Percentiles rank a stretch among this genome's conserved stretches.
Conservation (phyloP, 345 rosid genomes). For the Brassica carinata region DNA sequence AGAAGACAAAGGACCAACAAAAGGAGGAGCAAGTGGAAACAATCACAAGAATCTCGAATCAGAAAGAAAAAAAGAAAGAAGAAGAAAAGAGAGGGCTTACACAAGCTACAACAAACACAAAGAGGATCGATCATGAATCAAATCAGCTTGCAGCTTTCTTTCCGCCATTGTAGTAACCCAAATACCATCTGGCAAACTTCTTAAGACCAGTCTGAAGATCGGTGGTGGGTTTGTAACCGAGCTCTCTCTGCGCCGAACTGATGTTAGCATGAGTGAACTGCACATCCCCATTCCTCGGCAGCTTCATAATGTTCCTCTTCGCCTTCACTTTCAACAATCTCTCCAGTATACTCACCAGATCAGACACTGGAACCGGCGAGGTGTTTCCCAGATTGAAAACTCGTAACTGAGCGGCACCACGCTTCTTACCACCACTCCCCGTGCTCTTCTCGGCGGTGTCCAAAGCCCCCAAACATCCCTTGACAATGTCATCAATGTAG, state of each 20-base stretch:
- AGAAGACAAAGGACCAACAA: slow-evolving; percentile 22
- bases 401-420: slow-evolving; percentile 74
- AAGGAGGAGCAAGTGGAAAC: slow-evolving; percentile 31
- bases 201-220: slow-evolving; percentile 82
- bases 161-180: slow-evolving; percentile 64
- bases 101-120: slow-evolving; percentile 20
- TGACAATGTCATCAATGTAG: slow-evolving; percentile 86
- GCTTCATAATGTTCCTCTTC: slow-evolving; percentile 69
- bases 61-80: background rate
- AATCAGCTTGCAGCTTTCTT: slow-evolving; percentile 39
- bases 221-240: slow-evolving; percentile 79
- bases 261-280: slow-evolving; percentile 91
- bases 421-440: slow-evolving; percentile 91
- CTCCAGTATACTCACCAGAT: slow-evolving; percentile 77
- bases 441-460: slow-evolving; percentile 93
- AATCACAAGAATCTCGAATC: slow-evolving; percentile 38
- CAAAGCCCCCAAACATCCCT: slow-evolving; percentile 80
- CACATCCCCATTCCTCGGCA: slow-evolving; percentile 93
- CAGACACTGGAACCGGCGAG: slow-evolving; percentile 72
- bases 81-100: background rate
- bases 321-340: slow-evolving; percentile 79
- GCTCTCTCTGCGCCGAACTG: slow-evolving; percentile 70
- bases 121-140: background rate
- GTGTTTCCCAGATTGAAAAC: slow-evolving; percentile 86
- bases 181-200: slow-evolving; percentile 90